Conservation (phyloP, 2,329 filamentous ascomycete genomes). For the Diplodia scrobiculata region DNA sequence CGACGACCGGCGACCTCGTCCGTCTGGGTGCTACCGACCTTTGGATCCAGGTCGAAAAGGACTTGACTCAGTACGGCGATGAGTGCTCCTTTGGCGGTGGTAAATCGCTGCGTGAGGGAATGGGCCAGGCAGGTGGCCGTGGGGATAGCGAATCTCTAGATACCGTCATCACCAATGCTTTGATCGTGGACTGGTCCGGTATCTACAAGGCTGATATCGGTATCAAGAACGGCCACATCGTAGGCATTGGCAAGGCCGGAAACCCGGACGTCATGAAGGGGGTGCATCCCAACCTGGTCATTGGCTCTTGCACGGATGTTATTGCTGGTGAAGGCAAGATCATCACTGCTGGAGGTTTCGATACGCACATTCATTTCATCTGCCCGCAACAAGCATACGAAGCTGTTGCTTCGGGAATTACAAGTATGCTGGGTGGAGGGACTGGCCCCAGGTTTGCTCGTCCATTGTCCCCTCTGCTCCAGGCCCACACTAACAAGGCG, state of each 20-base stretch:
- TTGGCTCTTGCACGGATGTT: constrained; percentile 88
- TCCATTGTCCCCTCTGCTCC: neutral
- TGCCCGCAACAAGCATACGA: constrained; percentile 90
- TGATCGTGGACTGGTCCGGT: constrained; percentile 87
- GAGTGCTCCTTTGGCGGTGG: constrained; percentile 95
- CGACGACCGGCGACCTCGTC: constrained; percentile 84
- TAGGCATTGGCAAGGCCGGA: constrained; percentile 88
- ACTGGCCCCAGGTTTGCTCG: constrained; percentile 77
- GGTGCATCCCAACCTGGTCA: constrained; percentile 73
- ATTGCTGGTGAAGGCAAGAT: constrained; percentile 90
- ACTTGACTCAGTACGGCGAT: constrained; percentile 82
- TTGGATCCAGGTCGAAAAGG: constrained; percentile 87
- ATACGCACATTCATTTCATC: constrained; percentile 91
- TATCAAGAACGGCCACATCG: constrained; percentile 82
- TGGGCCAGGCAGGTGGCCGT: constrained; percentile 86
- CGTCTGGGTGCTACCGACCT: constrained; percentile 80
- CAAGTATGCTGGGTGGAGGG: constrained; percentile 86
- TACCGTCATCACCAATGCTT: constrained; percentile 82
- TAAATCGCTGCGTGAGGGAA: constrained; percentile 90
- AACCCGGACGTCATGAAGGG: constrained; percentile 98
- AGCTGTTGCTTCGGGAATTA: constrained; percentile 80
- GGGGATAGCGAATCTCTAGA: constrained; percentile 73
- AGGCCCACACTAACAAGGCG: constrained; percentile 33
- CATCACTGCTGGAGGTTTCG: constrained; percentile 84
- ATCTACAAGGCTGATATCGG: constrained; percentile 98